Evolutionary conservation across 495 filamentous ascomycete species (phyloP), one percentile per base, ranked within the genome.

Genomic region (Neurospora sp.): DNA sequence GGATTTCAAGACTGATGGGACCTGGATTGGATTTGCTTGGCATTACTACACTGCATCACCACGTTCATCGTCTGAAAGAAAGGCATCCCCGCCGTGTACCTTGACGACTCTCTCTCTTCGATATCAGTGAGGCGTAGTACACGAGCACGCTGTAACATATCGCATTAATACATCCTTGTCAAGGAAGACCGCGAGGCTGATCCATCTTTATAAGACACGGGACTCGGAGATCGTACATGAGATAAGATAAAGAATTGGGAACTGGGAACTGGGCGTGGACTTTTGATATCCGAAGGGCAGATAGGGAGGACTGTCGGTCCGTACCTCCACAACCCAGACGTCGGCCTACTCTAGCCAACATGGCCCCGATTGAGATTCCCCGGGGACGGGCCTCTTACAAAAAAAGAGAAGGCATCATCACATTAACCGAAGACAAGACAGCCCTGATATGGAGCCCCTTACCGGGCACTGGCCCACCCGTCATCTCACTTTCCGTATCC

Each of bases 331-430:
- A 62, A 27, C 20, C 44, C n/a, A 46, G n/a, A 8, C n/a, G 44
- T 46, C n/a, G n/a, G 42, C 5, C 18, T 6, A 18, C 18, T 46
- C n/a, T 31, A 31, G 69, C 66, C 72, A 31, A 70, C 72, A 80
- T 78, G 78, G 73, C 72, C 18, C 72, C 46, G 72, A 87, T 88
- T 87, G 83, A 90, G 79, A 83, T 90, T 80, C 88, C 88, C 71
- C 89, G 87, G 81, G 93, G 90, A 78, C 87, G 88, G 73, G 91
- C 93, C 73, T 86, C 89, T 71, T 98, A 95, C 87, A 98, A 97
- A 85, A 99, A 99, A 86, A 94, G 95, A 84, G 94, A 98, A 86
- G 96, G 96, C 79, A 89, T 87, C 77, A 85, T 99, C 79, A 87
- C 87, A 69, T 84, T 97, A 70, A 86, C 91, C 38, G 84, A 86